Percentiles rank a stretch among this genome's conserved stretches.
phyloP scores from a whole-genome alignment of 2,329 filamentous ascomycete genomes.

The Acarospora socialis region DNA sequence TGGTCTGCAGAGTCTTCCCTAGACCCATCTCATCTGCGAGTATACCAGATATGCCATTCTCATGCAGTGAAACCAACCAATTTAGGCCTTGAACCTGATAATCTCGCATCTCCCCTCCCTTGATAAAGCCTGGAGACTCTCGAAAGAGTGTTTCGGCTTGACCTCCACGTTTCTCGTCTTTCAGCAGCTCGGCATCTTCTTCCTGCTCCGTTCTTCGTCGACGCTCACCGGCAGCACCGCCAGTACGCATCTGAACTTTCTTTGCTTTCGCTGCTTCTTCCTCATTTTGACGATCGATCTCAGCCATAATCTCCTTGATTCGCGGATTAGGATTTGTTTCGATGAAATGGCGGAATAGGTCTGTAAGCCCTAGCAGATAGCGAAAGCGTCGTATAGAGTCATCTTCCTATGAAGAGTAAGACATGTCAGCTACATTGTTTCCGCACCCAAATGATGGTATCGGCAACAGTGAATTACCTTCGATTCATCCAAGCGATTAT shows the following conservation, averaged over 20 bases:
- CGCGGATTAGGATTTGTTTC: conserved; percentile 92
- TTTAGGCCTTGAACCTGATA: conserved; percentile 94
- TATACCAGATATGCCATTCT: conserved; percentile 97
- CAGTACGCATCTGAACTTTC: conserved; percentile 64
- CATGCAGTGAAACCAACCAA: conserved; percentile 93
- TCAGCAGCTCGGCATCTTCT: conserved; percentile 76
- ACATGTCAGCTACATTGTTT: no score
- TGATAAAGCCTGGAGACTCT: conserved; percentile 80
- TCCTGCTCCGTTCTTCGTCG: conserved; percentile 89
- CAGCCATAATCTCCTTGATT: conserved; percentile 82
- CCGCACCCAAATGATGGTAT: no score
- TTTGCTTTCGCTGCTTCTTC: conserved; percentile 54
- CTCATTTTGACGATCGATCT: conserved; percentile 87
- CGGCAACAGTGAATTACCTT: conserved; percentile 46
- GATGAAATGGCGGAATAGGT: conserved; percentile 97
- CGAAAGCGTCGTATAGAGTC: conserved; percentile 88
- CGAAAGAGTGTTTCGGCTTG: conserved; percentile 82
- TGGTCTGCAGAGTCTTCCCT: conserved; percentile 94
- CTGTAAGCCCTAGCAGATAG: conserved; percentile 86
- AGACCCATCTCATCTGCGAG: conserved; percentile 97
- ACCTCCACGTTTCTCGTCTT: conserved; percentile 80
- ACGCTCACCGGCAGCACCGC: conserved; percentile 65
- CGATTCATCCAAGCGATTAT: conserved; percentile 77
- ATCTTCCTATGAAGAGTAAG: conserved; percentile 67
- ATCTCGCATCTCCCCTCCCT: conserved; percentile 78